A percentile compares a stretch with the other conserved stretches of the same genome.
Conservation (phyloP, 768 basidiomycete genomes). For the Boletellus ananiceps region DNA sequence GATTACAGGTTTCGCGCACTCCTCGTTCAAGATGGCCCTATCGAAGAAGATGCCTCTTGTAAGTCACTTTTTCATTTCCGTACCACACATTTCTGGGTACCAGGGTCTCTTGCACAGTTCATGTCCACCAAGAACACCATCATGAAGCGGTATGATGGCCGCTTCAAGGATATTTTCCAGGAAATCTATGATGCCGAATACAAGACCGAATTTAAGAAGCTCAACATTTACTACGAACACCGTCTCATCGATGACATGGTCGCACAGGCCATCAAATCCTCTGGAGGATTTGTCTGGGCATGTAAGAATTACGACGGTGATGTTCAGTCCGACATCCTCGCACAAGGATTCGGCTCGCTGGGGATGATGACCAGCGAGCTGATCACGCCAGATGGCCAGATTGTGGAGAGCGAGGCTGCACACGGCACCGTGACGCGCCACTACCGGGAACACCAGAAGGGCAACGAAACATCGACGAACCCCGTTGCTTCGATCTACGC, state of each 20-base stretch:
- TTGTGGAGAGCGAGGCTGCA: slow-evolving; percentile 94
- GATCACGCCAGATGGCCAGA: slow-evolving; percentile 89
- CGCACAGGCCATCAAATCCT: slow-evolving; percentile 94
- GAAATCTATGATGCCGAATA: slow-evolving; percentile 87
- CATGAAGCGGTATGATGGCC: slow-evolving; percentile 95
- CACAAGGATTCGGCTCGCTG: slow-evolving; percentile 93
- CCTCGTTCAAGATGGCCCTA: slow-evolving; percentile 95
- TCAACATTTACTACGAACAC: slow-evolving; percentile 89
- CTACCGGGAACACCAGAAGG: slow-evolving; percentile 97
- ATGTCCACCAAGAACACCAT: slow-evolving; percentile 99
- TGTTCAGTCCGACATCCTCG: slow-evolving; percentile 88
- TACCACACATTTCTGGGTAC: slow-evolving; percentile 1
- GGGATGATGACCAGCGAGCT: slow-evolving; percentile 99
- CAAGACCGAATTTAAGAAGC: slow-evolving; percentile 62
- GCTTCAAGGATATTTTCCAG: slow-evolving; percentile 99
- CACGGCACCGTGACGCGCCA: slow-evolving; percentile 97
- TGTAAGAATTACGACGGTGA: slow-evolving; percentile 82
- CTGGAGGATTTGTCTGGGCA: slow-evolving; percentile 85
- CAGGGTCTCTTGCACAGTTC: slow-evolving; percentile 46
- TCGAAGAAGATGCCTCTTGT: slow-evolving; percentile 73
- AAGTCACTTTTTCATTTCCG: slow-evolving; percentile 18
- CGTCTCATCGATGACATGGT: slow-evolving; percentile 98
- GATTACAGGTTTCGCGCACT: slow-evolving; percentile 92
- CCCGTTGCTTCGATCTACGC: slow-evolving; percentile 98
- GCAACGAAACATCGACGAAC: slow-evolving; percentile 96